phyloP scores from a whole-genome alignment of 139 green algal genomes.

The Coelastrella sp. region DNA sequence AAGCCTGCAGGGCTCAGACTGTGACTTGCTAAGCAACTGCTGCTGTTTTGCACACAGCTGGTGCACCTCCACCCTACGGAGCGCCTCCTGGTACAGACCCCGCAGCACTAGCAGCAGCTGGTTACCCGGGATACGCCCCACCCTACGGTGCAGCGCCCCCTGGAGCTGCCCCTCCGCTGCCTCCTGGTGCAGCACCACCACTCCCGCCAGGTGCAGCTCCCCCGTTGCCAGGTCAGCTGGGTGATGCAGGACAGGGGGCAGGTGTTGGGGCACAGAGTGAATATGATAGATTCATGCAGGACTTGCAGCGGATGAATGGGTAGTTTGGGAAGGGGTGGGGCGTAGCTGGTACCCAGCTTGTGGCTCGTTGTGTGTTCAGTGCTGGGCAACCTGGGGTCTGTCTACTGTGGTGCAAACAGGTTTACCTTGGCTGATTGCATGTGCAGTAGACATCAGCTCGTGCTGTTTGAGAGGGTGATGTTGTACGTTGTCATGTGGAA shows the following conservation, averaged over 20 bases:
- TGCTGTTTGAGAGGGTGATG: background rate
- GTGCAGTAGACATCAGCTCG: background rate
- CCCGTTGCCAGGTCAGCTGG: background rate
- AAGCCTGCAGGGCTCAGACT: too few species aligned
- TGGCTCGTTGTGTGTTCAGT: too few species aligned
- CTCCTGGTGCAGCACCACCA: background rate
- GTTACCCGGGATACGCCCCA: background rate
- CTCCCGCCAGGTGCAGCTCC: background rate
- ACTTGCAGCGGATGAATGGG: conserved; percentile 43
- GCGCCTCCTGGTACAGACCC: background rate
- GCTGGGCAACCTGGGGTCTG: background rate
- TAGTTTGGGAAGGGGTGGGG: background rate
- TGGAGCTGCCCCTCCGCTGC: conserved; percentile 3
- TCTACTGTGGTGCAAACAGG: background rate
- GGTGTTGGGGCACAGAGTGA: conserved; percentile 11
- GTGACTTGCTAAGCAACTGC: too few species aligned
- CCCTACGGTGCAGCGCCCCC: background rate
- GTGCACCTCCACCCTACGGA: too few species aligned
- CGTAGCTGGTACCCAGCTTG: too few species aligned
- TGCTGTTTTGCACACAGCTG: too few species aligned
- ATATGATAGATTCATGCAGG: conserved; percentile 55
- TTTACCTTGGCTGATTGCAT: too few species aligned
- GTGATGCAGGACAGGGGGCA: background rate
- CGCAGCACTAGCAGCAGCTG: conserved; percentile 23
- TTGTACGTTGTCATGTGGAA: background rate